A percentile compares a stretch with the other conserved stretches of the same genome.
phyloP scores from a whole-genome alignment of 2,329 filamentous ascomycete species.

The Botryotinia narcissicola region DNA sequence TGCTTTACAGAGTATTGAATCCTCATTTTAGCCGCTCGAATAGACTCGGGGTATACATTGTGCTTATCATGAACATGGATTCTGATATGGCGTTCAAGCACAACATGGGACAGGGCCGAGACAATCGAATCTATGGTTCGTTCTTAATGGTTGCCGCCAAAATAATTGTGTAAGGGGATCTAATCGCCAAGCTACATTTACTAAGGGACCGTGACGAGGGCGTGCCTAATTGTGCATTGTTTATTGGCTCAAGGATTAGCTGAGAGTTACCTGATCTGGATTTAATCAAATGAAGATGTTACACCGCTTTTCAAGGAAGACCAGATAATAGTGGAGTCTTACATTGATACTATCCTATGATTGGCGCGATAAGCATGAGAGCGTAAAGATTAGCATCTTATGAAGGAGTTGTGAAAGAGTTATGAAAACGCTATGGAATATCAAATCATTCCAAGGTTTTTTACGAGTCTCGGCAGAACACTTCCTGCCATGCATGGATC shows the following conservation, averaged over 20 bases:
- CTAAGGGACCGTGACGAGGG: background rate
- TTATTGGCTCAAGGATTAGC: background rate
- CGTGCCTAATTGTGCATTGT: background rate
- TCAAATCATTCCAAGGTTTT: background rate
- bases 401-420: background rate
- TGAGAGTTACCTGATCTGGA: background rate
- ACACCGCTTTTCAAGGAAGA: background rate
- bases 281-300: background rate
- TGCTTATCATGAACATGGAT: background rate
- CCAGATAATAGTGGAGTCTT: background rate
- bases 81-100: background rate
- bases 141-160: background rate
- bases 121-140: background rate
- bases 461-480: background rate
- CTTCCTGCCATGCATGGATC: background rate
- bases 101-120: background rate
- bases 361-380: background rate
- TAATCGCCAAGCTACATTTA: background rate
- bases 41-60: background rate
- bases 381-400: background rate
- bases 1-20: background rate
- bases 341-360: background rate
- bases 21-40: background rate
- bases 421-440: background rate
- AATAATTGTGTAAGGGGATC: background rate